Percentiles rank a stretch among this genome's conserved stretches.
Evolutionary conservation across 148 eudicot genomes (phyloP).

Genomic region (Chenopodium berlandieri): DNA sequence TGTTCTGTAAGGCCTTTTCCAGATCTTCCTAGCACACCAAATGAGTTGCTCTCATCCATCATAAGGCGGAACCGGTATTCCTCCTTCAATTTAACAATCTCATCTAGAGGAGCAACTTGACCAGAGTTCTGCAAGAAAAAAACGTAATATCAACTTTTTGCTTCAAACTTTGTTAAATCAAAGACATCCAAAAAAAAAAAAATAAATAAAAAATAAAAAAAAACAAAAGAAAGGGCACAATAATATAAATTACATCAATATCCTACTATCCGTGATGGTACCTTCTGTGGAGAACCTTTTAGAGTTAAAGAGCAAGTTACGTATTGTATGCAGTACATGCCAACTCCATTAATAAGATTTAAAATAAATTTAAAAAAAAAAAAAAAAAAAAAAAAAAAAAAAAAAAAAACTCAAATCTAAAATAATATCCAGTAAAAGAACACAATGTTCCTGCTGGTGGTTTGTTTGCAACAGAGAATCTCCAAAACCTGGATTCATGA

Average conservation of each 20-base stretch:
- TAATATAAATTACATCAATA: not conserved
- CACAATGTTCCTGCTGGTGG: not conserved
- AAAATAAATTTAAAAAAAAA: not conserved
- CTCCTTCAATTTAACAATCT: slow-evolving; percentile 83
- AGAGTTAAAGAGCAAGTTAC: not conserved
- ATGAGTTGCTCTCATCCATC: slow-evolving; percentile 91
- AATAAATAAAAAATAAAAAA: too few species aligned
- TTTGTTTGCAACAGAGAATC: not conserved
- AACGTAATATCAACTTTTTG: not conserved
- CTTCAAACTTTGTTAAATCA: not conserved
- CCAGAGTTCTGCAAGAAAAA: slow-evolving; percentile 79
- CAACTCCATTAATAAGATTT: too few species aligned
- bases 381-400: not conserved
- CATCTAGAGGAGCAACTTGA: slow-evolving; percentile 87
- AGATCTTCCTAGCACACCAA: slow-evolving; percentile 83
- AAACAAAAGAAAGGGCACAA: not conserved
- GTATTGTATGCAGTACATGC: not conserved
- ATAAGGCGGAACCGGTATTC: slow-evolving; percentile 78
- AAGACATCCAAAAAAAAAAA: too few species aligned
- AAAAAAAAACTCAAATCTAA: not conserved
- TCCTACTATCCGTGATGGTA: not conserved
- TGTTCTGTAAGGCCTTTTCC: slow-evolving; percentile 95
- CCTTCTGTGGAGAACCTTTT: too few species aligned
- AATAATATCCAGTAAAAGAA: not conserved
- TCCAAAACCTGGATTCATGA: not conserved